phyloP scores from a whole-genome alignment of 108 stramenopile genomes.

The Aurantiochytrium sp. region DNA sequence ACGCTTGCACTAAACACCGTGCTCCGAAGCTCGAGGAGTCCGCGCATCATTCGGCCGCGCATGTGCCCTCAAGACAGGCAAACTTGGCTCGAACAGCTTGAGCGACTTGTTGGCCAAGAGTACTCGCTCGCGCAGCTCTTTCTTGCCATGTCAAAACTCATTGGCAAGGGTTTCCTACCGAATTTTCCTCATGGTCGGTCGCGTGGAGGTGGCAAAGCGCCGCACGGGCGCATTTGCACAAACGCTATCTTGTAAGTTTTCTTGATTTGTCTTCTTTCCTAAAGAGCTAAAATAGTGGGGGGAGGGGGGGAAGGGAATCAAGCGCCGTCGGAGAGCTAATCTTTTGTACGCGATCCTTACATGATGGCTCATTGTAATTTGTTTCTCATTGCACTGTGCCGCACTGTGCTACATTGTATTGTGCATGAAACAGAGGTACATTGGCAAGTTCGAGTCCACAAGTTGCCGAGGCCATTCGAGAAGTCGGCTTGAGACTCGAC shows the following conservation, averaged over 20 bases:
- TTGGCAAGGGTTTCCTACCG: not conserved
- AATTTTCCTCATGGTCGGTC: not conserved
- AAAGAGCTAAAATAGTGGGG: too few relatives aligned
- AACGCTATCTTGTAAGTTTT: not conserved
- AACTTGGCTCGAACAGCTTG: not conserved
- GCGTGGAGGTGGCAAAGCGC: too few relatives aligned
- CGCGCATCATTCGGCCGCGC: not conserved
- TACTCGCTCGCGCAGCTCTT: not conserved
- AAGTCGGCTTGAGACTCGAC: not conserved
- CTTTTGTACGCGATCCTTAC: not conserved
- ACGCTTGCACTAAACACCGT: not conserved
- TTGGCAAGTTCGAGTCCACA: not conserved
- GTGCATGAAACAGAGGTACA: not conserved
- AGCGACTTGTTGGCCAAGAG: not conserved
- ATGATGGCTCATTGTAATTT: not conserved
- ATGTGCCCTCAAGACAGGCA: not conserved
- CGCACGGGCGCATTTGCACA: not conserved
- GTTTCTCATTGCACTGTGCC: not conserved
- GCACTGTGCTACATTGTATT: too few relatives aligned
- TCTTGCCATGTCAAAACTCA: not conserved
- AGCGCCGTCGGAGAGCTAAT: not conserved
- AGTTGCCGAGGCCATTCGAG: not conserved
- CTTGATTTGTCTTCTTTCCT: too few relatives aligned
- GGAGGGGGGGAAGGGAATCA: not conserved
- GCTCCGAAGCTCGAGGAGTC: not conserved